Evolutionary conservation across 441 rosid genomes (phyloP), one percentile per base, ranked within the genome.

Genomic region (Populus tomentosa): DNA sequence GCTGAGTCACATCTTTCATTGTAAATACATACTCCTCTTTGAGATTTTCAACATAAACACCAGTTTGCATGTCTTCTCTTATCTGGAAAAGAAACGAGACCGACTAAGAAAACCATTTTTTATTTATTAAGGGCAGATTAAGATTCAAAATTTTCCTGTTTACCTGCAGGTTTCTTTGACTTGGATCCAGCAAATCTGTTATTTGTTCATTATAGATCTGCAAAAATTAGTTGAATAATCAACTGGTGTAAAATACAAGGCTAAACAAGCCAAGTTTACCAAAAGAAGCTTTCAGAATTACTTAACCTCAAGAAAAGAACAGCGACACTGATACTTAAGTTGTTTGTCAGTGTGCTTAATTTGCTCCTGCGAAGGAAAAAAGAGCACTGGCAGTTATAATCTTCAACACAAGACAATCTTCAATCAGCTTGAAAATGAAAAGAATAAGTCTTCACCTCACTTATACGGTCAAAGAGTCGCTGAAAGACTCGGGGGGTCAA

Each of bases 181-280:
- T 92, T 74, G 97, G 98, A 86, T 97, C 97, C 83, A 97, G 77
- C 87, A 97, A 85, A 88, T 97, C 98, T 33, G 98, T 93, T 73
- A 97, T 95, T 88, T 97, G 99, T 84, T 97, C 99, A 80, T 97
- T 97, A 83, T 97, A 97, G 74, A 97, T 97, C 99, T 97, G 90
- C 83, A 88, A 84, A 66, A 79, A 53, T 3, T 80, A 75, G 84
- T 59, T 33, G 35, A 65, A 73, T 69, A 68, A 77, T 72, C 69
- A 81, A 13, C 18, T 38, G 63, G 21, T 6, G 71, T 1, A 42
- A 73, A 68, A 68, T 70, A 59, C 30, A 70, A 53, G 69, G 26
- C 23, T 26, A 11, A 67, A 67, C 35, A 72, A 33, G 35, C 18
- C 7, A 23, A 69, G 13, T 40, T 46, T 36, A 32, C 26, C 26